Base-by-base conservation (phyloP, 805 yeast genomes). In the Lipomyces orientalis region DNA sequence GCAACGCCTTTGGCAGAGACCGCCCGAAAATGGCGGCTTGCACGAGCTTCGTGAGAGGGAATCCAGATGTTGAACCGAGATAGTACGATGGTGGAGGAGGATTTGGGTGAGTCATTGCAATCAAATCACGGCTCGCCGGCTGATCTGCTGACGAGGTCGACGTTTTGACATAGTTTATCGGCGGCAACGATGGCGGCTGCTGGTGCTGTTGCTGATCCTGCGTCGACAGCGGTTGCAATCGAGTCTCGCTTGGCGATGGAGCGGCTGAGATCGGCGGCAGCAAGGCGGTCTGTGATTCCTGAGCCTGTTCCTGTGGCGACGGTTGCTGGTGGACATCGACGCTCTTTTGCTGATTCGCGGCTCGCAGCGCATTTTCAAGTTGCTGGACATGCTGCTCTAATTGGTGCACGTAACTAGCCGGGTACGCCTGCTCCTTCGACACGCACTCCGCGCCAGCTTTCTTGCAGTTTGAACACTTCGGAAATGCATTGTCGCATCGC, bases 381-480 rank as follows among this genome's bases (percentile, higher is more conserved):
- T 54, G 33, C 33, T 57, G 64, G 33, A 67, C 71, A 62, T 68
- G 67, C 16, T 56, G 34, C 34, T 67, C 71, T 22, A 68, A 65
- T 25, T 61, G 39, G 19, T 64, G 71, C 14, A 68, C 71, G 52
- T 68, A 68, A 25, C 68, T 68, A 6, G 71, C 69, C 14, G 71
- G 71, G 54, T 67, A 67, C 4, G 71, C 68, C 49, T 66, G 69
- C 33, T 68, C 71, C 52, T 68, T 68, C 25, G 67, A 67, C 25
- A 91, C 87, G 78, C 97, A 92, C 2, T 89, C 90, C 2, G 80
- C 88, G 9, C 86, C 85, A 10, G 90, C 89, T 73, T 86, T 85
- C 56, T 77, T 81, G 75, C 93, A 88, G 55, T 82, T 82, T 14
- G 83, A 75, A 74, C 93, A 88, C 66, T 82, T 81, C 4, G 93